A percentile compares a stretch with the other conserved stretches of the same genome.
These are phyloP conservation scores for Opeltia flavorubescens DNA, from an alignment of 495 filamentous ascomycete genomes.

Conservation along the genomic window DNA sequence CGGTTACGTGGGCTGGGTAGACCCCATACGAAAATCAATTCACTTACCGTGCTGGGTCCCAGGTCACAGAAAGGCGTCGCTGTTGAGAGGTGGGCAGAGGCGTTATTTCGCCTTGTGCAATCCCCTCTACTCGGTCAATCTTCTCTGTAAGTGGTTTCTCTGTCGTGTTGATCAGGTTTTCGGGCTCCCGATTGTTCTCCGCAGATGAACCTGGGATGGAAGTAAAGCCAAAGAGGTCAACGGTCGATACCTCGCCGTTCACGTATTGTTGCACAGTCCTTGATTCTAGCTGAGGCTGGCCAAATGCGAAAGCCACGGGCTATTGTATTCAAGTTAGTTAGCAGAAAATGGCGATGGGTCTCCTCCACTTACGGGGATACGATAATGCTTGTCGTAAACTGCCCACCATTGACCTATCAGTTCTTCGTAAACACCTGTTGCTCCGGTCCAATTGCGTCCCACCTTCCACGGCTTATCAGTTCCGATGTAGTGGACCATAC, in stretches of 20 bases:
- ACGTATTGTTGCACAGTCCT: slow-evolving; percentile 26
- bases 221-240: slow-evolving; percentile 14
- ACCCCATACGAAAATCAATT: too few species aligned
- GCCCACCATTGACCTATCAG: slow-evolving; percentile 80
- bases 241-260: slow-evolving; percentile 18
- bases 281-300: neutral
- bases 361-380: slow-evolving; percentile 28
- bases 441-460: slow-evolving; percentile 43
- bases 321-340: neutral
- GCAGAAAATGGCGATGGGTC: neutral
- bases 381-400: slow-evolving; percentile 77
- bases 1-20: too few species aligned
- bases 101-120: slow-evolving; percentile 23
- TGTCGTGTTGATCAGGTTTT: slow-evolving; percentile 25
- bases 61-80: slow-evolving; percentile 36
- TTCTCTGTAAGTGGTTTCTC: slow-evolving; percentile 21
- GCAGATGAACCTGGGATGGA: slow-evolving; percentile 21
- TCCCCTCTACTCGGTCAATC: slow-evolving; percentile 24
- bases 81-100: slow-evolving; percentile 29
- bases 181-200: slow-evolving; percentile 22
- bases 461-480: slow-evolving; percentile 76
- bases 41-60: slow-evolving; percentile 53
- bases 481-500: slow-evolving; percentile 87
- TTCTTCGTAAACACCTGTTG: slow-evolving; percentile 59
- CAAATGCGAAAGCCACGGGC: neutral